Evolutionary conservation across 164 flowering plant genomes (phyloP).

Genomic region (Aristolochia fimbriata): DNA sequence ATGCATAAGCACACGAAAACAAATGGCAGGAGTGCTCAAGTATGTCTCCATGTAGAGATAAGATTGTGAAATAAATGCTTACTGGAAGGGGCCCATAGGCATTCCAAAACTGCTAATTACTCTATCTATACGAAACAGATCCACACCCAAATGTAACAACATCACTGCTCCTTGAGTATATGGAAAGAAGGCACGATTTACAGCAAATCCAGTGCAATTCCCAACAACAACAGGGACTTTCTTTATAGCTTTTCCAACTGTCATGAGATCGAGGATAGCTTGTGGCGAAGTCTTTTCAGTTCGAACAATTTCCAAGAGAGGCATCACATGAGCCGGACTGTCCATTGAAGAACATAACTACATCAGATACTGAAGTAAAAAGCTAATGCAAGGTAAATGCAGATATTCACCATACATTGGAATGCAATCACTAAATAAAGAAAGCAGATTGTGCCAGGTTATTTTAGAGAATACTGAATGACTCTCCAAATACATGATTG

Average conservation of each 20-base stretch:
- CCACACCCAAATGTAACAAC: slow-evolving; percentile 70
- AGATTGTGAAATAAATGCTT: slow-evolving; percentile 9
- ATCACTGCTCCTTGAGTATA: slow-evolving; percentile 70
- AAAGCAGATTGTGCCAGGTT: background rate
- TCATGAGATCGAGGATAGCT: slow-evolving; percentile 87
- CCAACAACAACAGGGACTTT: slow-evolving; percentile 93
- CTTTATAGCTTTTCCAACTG: slow-evolving; percentile 78
- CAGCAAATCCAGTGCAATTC: slow-evolving; percentile 97
- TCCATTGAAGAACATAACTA: slow-evolving; percentile 15
- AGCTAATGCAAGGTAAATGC: background rate
- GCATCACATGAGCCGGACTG: slow-evolving; percentile 99
- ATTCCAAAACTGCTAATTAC: slow-evolving; percentile 75
- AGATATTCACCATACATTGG: background rate
- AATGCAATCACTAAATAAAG: background rate
- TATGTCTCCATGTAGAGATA: background rate
- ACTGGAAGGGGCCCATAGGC: slow-evolving; percentile 97
- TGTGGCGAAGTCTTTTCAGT: slow-evolving; percentile 86
- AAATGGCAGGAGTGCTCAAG: background rate
- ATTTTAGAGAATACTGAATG: no score
- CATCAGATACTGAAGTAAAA: background rate
- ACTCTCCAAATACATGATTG: no score
- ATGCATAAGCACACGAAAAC: background rate
- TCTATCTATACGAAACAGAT: slow-evolving; percentile 78
- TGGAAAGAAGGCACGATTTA: slow-evolving; percentile 90
- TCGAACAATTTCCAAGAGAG: slow-evolving; percentile 85